Percentiles rank a stretch among this genome's conserved stretches.
These are phyloP conservation scores for Chlamydomonas reinhardtii DNA, from an alignment of 163 green algal genomes.

Conservation along the genomic window DNA sequence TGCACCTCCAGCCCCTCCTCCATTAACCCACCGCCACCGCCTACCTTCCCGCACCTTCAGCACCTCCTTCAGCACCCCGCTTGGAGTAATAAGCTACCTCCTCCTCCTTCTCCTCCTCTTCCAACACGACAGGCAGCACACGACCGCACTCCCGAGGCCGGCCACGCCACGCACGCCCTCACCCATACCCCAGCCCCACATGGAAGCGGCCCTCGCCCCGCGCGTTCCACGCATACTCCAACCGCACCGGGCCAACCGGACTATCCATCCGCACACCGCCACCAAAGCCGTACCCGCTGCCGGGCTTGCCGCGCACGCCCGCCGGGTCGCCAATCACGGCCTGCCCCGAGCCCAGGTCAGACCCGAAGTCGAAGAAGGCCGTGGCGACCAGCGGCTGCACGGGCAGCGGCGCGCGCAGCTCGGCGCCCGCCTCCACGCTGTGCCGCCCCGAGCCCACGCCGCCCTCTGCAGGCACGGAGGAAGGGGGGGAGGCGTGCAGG, in stretches of 20 bases:
- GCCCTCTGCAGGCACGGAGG: conserved; percentile 90
- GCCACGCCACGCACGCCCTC: background rate
- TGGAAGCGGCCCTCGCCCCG: conserved; percentile 85
- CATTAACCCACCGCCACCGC: too few relatives aligned
- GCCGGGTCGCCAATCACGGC: conserved; percentile 93
- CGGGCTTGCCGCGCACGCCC: conserved; percentile 76
- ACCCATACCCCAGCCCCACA: conserved; percentile 90
- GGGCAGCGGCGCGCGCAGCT: conserved; percentile 87
- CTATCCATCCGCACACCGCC: conserved; percentile 90
- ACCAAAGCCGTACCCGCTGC: conserved; percentile 89
- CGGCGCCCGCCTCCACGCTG: conserved; percentile 85
- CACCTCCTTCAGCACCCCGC: too few relatives aligned
- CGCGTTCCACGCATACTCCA: conserved; percentile 98
- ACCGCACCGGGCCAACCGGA: conserved; percentile 91
- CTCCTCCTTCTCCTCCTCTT: too few relatives aligned
- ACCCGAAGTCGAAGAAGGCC: conserved; percentile 87
- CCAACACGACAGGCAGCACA: too few relatives aligned
- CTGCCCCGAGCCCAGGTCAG: conserved; percentile 90
- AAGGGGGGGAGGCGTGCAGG: background rate
- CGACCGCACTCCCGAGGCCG: too few relatives aligned
- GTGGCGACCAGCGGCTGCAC: conserved; percentile 61
- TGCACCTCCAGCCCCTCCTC: too few relatives aligned
- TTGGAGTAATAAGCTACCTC: too few relatives aligned
- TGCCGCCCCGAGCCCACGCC: conserved; percentile 90
- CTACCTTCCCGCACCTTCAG: too few relatives aligned